phyloP scores from a whole-genome alignment of 1,284 basidiomycete species.

The Papiliotrema flavescens region DNA sequence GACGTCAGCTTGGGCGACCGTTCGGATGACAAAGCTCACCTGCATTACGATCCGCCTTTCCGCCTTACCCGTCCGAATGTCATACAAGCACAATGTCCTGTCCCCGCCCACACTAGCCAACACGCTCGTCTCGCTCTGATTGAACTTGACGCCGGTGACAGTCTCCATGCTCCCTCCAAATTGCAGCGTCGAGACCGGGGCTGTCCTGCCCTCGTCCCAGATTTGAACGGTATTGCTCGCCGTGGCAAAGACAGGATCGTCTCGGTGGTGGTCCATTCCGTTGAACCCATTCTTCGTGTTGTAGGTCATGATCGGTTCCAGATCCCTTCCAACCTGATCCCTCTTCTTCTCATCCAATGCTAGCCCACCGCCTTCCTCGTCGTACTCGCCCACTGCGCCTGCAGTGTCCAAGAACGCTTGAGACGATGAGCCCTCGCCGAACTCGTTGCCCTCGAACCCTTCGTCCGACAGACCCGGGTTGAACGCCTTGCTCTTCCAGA shows the following conservation, averaged over 20 bases:
- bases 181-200: conserved; percentile 73
- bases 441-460: conserved; percentile 44
- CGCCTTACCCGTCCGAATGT: conserved; percentile 92
- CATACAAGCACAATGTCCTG: conserved; percentile 92
- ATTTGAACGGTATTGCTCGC: conserved; percentile 90
- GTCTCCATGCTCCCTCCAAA: conserved; percentile 82
- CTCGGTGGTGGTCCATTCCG: conserved; percentile 89
- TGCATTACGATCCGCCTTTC: conserved; percentile 87
- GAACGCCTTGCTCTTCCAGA: conserved; percentile 65
- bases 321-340: conserved; percentile 33
- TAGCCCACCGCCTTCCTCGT: conserved; percentile 45
- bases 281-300: conserved; percentile 83
- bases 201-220: conserved; percentile 91
- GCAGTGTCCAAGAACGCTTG: conserved; percentile 35
- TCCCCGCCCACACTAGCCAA: conserved; percentile 91
- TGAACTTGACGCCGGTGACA: conserved; percentile 83
- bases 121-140: conserved; percentile 87
- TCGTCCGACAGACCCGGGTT: conserved; percentile 41
- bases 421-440: conserved; percentile 26
- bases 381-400: conserved; percentile 44
- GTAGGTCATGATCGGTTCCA: conserved; percentile 67
- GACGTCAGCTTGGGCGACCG: conserved; percentile 6
- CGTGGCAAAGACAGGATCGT: conserved; percentile 84
- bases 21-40: conserved; percentile 49
- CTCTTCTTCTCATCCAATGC: conserved; percentile 41